These are phyloP conservation scores for Pulveroboletus frians DNA, from an alignment of 768 basidiomycete genomes.

Conservation along the genomic window DNA sequence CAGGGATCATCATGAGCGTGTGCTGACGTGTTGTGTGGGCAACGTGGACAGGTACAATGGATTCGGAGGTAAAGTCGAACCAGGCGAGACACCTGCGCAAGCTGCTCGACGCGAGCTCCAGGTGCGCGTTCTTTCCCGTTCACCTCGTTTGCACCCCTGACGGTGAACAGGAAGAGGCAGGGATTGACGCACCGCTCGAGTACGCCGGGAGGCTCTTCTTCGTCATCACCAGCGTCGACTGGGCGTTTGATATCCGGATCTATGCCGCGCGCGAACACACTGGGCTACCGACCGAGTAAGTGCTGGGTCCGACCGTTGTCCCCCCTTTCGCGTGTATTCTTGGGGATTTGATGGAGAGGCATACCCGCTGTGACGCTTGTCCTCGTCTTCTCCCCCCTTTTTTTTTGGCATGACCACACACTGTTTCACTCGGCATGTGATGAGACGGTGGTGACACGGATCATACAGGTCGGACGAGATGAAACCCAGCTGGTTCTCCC, in stretches of 20 bases:
- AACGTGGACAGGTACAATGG: constrained; percentile 64
- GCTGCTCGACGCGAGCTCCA: constrained; percentile 76
- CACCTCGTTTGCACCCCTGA: neutral
- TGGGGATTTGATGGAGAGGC: neutral
- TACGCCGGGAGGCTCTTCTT: constrained; percentile 67
- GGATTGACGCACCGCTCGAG: constrained; percentile 59
- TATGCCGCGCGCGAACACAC: constrained; percentile 59
- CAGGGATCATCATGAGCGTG: neutral
- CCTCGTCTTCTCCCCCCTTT: neutral
- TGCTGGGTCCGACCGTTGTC: neutral
- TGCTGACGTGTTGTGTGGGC: neutral
- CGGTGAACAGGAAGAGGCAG: constrained; percentile 69
- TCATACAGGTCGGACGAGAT: constrained; percentile 77
- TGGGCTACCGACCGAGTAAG: constrained; percentile 65
- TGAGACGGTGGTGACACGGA: neutral
- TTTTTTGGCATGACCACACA: neutral
- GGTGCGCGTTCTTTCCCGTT: constrained; percentile 29
- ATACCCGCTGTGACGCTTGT: neutral
- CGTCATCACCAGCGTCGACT: constrained; percentile 45
- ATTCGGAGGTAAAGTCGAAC: constrained; percentile 85
- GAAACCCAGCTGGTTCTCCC: constrained; percentile 75
- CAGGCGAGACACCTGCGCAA: constrained; percentile 58
- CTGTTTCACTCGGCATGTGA: neutral
- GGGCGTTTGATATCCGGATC: constrained; percentile 68
- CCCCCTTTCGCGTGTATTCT: neutral